A percentile compares a stretch with the other conserved stretches of the same genome.
Evolutionary conservation across 2,329 filamentous ascomycete genomes (phyloP).

Genomic region (Drechslera avenae): DNA sequence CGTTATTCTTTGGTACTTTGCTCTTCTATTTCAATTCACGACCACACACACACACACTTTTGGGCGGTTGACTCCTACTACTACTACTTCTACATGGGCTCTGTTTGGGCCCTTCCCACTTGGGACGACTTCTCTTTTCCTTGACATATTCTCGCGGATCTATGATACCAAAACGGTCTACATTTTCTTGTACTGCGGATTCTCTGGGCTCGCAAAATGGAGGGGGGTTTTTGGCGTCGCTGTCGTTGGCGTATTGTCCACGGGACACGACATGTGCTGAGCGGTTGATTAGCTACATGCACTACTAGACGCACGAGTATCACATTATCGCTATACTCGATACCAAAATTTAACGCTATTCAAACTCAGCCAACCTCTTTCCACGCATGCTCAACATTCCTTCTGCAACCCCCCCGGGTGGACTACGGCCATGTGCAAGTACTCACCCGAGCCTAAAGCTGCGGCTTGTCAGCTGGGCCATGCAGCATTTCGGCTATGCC

Average conservation of each 20-base stretch:
- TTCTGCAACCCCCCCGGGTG: neutral
- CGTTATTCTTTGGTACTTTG: constrained; percentile 18
- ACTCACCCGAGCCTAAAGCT: neutral
- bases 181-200: constrained; percentile 13
- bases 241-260: constrained; percentile 17
- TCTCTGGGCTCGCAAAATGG: constrained; percentile 25
- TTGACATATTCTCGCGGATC: constrained; percentile 13
- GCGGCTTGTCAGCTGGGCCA: neutral
- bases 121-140: constrained; percentile 12
- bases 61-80: constrained; percentile 18
- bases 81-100: no score
- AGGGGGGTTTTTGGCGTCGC: constrained; percentile 20
- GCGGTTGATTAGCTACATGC: constrained; percentile 21
- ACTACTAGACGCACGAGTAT: constrained; percentile 30
- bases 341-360: constrained; percentile 5
- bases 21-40: constrained; percentile 16
- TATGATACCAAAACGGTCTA: constrained; percentile 28
- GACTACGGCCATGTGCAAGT: neutral
- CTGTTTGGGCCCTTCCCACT: constrained; percentile 9
- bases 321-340: constrained; percentile 14
- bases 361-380: neutral
- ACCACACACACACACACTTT: constrained; percentile 18
- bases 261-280: constrained; percentile 25
- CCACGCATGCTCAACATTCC: neutral
- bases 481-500: neutral